Percentiles rank a stretch among this genome's conserved stretches.
Conservation (phyloP, 179 eudicot genomes). For the Silene noctiflora region DNA sequence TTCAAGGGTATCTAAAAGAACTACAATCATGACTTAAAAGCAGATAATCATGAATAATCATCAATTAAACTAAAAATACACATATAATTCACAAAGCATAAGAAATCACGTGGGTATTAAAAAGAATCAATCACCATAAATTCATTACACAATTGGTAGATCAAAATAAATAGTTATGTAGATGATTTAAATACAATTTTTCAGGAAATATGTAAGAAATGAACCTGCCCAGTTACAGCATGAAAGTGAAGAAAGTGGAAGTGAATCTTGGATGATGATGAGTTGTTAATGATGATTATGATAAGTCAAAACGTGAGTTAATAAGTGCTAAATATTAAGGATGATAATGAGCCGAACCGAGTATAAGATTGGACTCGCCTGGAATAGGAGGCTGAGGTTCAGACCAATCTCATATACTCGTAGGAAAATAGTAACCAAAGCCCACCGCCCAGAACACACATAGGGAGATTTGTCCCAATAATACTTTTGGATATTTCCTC, state of each 20-base stretch:
- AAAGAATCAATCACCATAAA: neutral
- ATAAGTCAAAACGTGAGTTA: too few relatives aligned
- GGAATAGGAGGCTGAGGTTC: too few relatives aligned
- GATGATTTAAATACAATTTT: neutral
- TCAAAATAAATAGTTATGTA: too few relatives aligned
- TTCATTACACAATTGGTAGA: neutral
- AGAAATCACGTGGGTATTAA: neutral
- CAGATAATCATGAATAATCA: conserved; percentile 3
- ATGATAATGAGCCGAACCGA: too few relatives aligned
- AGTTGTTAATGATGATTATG: neutral
- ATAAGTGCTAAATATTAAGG: too few relatives aligned
- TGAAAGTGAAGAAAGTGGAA: neutral
- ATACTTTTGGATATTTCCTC: too few relatives aligned
- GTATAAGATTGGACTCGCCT: too few relatives aligned
- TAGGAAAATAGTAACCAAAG: too few relatives aligned
- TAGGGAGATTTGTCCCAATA: too few relatives aligned
- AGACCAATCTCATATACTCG: too few relatives aligned
- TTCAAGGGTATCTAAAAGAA: neutral
- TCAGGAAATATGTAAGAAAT: neutral
- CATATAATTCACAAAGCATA: neutral
- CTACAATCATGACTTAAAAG: neutral
- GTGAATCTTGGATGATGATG: neutral
- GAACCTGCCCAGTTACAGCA: conserved; percentile 3
- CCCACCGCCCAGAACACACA: too few relatives aligned
- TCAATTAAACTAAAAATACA: neutral